Conservation (phyloP, 2,329 filamentous ascomycete genomes). For the Aspergillus jensenii region DNA sequence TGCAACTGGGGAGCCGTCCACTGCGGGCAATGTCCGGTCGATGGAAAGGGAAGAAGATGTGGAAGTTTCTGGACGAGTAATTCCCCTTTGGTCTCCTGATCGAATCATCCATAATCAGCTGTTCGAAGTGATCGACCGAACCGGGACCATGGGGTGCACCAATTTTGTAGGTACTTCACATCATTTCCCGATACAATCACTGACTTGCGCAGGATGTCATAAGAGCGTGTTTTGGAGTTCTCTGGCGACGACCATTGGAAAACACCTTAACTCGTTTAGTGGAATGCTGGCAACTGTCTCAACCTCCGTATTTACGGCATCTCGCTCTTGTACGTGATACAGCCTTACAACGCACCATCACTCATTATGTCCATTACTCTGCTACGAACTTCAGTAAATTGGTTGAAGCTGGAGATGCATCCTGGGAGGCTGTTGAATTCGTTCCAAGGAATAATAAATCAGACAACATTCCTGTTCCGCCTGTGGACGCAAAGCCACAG, state of each 20-base stretch:
- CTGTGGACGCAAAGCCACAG: conserved; percentile 32
- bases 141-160: conserved; percentile 51
- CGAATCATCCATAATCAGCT: conserved; percentile 53
- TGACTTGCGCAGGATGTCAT: conserved; percentile 37
- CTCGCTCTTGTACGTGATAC: conserved; percentile 57
- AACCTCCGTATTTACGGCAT: conserved; percentile 58
- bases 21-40: conserved; percentile 18
- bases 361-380: conserved; percentile 58
- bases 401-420: conserved; percentile 50
- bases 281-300: conserved; percentile 58
- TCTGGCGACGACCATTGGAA: conserved; percentile 57
- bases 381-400: conserved; percentile 53
- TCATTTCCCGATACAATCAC: not conserved
- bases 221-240: conserved; percentile 47
- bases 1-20: conserved; percentile 5
- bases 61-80: conserved; percentile 35
- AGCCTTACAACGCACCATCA: conserved; percentile 46
- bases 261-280: conserved; percentile 53
- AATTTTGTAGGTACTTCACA: conserved; percentile 39
- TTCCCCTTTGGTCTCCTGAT: conserved; percentile 58
- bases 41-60: conserved; percentile 24
- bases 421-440: conserved; percentile 55
- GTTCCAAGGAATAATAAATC: conserved; percentile 32
- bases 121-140: conserved; percentile 48
- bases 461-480: conserved; percentile 25